Conservation (phyloP, 441 rosid genomes). For the Cnidoscolus chayamansa region DNA sequence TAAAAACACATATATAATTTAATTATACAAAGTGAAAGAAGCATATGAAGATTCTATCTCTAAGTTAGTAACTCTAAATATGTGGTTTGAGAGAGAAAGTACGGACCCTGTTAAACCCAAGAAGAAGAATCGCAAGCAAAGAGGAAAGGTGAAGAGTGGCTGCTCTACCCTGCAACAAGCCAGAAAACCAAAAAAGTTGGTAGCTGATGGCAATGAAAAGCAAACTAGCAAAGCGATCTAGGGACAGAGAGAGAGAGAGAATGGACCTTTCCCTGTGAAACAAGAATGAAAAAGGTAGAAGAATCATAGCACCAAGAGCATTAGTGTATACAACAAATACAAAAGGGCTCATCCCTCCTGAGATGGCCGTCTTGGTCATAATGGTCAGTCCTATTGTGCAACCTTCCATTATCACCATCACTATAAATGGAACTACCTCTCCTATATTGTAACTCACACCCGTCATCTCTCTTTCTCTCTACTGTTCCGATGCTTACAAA, state of each 20-base stretch:
- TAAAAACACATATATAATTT: too few species aligned
- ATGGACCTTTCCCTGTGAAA: slow-evolving; percentile 52
- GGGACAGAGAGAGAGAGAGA: not conserved
- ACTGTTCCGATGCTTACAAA: too few species aligned
- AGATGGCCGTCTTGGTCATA: slow-evolving; percentile 56
- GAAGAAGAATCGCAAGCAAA: slow-evolving; percentile 55
- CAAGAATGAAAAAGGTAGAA: slow-evolving; percentile 59
- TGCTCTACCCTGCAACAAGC: slow-evolving; percentile 41
- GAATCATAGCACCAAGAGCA: slow-evolving; percentile 49
- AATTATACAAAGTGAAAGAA: too few species aligned
- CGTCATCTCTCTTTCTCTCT: slow-evolving; percentile 29
- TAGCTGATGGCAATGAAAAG: not conserved
- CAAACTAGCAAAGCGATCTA: not conserved
- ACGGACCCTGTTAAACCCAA: slow-evolving; percentile 73
- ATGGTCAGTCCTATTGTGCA: slow-evolving; percentile 67
- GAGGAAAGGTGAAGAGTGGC: slow-evolving; percentile 43
- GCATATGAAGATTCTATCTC: too few species aligned
- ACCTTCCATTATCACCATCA: slow-evolving; percentile 70
- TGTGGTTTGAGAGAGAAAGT: too few species aligned
- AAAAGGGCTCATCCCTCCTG: slow-evolving; percentile 69
- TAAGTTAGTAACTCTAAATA: too few species aligned
- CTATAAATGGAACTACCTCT: slow-evolving; percentile 42
- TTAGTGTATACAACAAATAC: slow-evolving; percentile 71
- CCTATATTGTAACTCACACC: slow-evolving; percentile 23
- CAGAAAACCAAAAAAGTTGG: not conserved